These are phyloP conservation scores for Penicillium thymicola DNA, from an alignment of 2,329 filamentous ascomycete genomes.

Conservation along the genomic window DNA sequence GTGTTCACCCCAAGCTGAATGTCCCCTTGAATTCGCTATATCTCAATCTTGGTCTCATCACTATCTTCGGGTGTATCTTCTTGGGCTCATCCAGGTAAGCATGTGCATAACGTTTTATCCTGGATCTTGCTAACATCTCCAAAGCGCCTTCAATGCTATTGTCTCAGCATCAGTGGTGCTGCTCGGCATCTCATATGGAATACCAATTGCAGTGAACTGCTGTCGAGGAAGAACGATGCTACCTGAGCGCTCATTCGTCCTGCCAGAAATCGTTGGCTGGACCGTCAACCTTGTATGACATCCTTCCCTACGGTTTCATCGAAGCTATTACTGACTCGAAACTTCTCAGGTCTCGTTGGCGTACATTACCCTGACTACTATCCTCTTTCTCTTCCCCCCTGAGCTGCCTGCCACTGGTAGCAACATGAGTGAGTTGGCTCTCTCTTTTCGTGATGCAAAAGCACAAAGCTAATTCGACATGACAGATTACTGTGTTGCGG, in stretches of 20 bases:
- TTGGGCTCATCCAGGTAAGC: constrained; percentile 53
- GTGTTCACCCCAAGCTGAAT: constrained; percentile 58
- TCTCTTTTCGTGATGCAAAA: neutral
- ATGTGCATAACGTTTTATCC: no score
- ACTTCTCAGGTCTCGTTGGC: constrained; percentile 52
- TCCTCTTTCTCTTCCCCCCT: constrained; percentile 73
- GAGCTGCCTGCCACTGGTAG: constrained; percentile 59
- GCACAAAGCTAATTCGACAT: constrained; percentile 1
- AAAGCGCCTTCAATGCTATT: constrained; percentile 66
- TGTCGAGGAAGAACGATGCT: constrained; percentile 64
- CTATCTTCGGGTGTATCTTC: constrained; percentile 68
- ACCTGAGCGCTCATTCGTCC: constrained; percentile 58
- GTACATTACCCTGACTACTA: constrained; percentile 68
- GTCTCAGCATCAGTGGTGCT: constrained; percentile 69
- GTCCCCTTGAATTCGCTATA: constrained; percentile 66
- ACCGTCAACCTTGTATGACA: constrained; percentile 53
- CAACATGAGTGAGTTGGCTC: constrained; percentile 61
- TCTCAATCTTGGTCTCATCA: constrained; percentile 58
- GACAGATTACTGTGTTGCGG: constrained; percentile 47
- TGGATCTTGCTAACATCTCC: neutral
- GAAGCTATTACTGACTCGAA: neutral
- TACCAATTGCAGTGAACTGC: constrained; percentile 68
- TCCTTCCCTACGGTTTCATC: neutral
- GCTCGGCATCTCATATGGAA: constrained; percentile 69
- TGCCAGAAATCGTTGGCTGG: constrained; percentile 57